Evolutionary conservation across 2,329 filamentous ascomycete genomes (phyloP).

Genomic region (Ceratocystis diversiconidia): DNA sequence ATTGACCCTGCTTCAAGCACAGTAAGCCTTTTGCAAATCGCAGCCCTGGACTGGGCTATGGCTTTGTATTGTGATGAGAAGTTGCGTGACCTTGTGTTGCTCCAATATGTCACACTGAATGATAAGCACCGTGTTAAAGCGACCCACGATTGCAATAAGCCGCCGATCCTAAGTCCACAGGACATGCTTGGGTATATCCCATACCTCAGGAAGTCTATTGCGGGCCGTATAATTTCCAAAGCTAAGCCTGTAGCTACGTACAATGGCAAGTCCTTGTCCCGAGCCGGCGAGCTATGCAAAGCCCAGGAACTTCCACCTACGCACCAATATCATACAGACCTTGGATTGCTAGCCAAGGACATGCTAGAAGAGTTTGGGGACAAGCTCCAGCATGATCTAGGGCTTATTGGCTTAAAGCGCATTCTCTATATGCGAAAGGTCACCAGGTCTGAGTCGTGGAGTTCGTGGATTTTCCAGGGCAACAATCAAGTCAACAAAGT

Average conservation of each 20-base stretch:
- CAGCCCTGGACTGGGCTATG: conserved; percentile 3
- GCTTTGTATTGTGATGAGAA: not conserved
- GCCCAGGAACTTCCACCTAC: not conserved
- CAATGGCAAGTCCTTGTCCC: not conserved
- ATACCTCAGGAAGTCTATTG: not conserved
- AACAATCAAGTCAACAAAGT: not conserved
- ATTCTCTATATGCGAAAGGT: not conserved
- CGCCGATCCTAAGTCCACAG: not conserved
- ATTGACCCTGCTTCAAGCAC: not conserved
- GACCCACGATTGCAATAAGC: not conserved
- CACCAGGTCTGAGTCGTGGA: not conserved
- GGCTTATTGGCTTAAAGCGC: not conserved
- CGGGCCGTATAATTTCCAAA: conserved; percentile 2
- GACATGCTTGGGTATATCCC: not conserved
- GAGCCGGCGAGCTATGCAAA: not conserved
- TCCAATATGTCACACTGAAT: not conserved
- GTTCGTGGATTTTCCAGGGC: conserved; percentile 2
- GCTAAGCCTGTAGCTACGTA: not conserved
- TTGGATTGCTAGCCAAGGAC: not conserved
- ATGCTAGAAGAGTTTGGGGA: conserved; percentile 3
- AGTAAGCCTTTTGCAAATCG: not conserved
- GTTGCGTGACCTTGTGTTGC: not conserved
- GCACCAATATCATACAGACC: not conserved
- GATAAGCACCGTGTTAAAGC: not conserved
- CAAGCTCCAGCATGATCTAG: not conserved